Evolutionary conservation across 441 rosid species (phyloP).

Genomic region (Manihot esculenta): DNA sequence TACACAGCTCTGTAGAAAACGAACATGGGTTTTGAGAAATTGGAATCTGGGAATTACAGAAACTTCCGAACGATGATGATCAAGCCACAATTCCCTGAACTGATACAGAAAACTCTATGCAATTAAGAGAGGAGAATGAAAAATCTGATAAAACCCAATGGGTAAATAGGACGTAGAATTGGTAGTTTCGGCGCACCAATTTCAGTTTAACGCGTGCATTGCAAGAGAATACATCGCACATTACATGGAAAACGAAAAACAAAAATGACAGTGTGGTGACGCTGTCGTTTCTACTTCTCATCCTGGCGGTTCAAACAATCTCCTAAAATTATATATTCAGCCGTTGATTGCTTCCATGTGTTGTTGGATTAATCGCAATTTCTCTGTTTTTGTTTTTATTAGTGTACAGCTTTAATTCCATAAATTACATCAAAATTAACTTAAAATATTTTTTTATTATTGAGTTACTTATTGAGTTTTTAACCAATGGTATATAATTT

Average conservation of each 20-base stretch:
- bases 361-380: too few relatives aligned
- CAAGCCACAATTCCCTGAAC: background rate
- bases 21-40: constrained; percentile 16
- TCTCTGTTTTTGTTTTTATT: too few relatives aligned
- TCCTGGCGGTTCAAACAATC: background rate
- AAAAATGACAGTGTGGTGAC: too few relatives aligned
- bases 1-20: constrained; percentile 2
- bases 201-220: constrained; percentile 7
- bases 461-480: too few relatives aligned
- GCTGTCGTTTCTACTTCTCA: background rate
- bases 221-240: background rate
- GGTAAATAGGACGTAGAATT: background rate
- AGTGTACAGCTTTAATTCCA: too few relatives aligned
- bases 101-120: background rate
- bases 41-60: background rate
- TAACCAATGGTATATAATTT: too few relatives aligned
- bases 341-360: too few relatives aligned
- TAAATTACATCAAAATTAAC: too few relatives aligned
- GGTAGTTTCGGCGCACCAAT: constrained; percentile 16
- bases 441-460: too few relatives aligned
- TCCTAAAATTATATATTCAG: too few relatives aligned
- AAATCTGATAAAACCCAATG: too few relatives aligned
- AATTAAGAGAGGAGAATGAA: background rate
- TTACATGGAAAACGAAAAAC: too few relatives aligned
- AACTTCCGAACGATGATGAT: background rate